These are phyloP conservation scores for Wickerhamiella lipophila DNA, from an alignment of 805 yeast genomes.

Conservation along the genomic window DNA sequence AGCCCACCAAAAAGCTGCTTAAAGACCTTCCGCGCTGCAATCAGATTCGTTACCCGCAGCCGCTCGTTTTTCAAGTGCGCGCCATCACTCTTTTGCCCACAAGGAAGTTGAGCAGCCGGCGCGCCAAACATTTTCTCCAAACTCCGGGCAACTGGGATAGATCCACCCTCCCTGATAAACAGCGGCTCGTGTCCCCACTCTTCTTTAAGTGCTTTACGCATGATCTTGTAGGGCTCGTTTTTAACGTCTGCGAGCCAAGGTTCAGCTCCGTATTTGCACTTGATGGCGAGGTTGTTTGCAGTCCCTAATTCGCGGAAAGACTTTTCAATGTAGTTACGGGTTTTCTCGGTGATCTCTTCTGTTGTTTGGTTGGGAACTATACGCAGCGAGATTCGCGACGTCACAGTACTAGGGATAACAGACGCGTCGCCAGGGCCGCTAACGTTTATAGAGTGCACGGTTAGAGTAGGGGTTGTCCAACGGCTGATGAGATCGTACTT, in stretches of 20 bases:
- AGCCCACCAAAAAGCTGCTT: conserved; percentile 15
- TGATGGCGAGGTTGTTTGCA: conserved; percentile 47
- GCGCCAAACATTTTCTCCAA: conserved; percentile 73
- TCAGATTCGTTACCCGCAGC: conserved; percentile 61
- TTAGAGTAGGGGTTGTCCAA: conserved; percentile 85
- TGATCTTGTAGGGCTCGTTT: conserved; percentile 57
- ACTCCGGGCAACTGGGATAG: conserved; percentile 80
- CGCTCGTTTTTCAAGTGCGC: conserved; percentile 89
- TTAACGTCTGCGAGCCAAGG: conserved; percentile 90
- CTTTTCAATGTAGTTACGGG: conserved; percentile 36
- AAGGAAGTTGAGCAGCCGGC: conserved; percentile 89
- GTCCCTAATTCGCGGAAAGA: conserved; percentile 42
- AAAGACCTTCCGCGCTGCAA: conserved; percentile 53
- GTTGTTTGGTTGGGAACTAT: conserved; percentile 82
- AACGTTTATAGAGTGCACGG: conserved; percentile 70
- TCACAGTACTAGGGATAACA: conserved; percentile 72
- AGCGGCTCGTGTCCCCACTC: conserved; percentile 79
- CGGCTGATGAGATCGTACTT: conserved; percentile 48
- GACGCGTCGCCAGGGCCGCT: conserved; percentile 87
- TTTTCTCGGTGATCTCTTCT: conserved; percentile 38
- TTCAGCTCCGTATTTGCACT: conserved; percentile 73
- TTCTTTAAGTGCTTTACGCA: conserved; percentile 45
- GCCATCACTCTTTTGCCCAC: conserved; percentile 90
- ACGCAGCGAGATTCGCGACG: conserved; percentile 66
- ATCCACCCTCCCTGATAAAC: conserved; percentile 90